phyloP scores from a whole-genome alignment of 345 rosid species.

The Atalantia buxifolia region DNA sequence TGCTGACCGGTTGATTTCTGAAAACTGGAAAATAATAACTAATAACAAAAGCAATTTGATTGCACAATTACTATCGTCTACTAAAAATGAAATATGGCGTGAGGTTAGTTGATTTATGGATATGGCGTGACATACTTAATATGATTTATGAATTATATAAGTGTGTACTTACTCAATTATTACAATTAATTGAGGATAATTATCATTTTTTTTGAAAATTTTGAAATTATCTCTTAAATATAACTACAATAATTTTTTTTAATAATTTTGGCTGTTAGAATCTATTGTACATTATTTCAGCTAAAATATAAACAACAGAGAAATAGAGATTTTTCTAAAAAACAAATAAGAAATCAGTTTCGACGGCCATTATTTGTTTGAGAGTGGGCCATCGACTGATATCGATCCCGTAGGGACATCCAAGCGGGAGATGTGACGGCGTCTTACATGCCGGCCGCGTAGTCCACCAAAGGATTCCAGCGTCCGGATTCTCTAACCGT shows the following conservation, averaged over 20 bases:
- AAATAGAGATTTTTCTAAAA: neutral
- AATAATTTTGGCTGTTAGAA: neutral
- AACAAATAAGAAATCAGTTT: too few species aligned
- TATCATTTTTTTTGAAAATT: too few species aligned
- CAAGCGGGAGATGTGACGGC: neutral
- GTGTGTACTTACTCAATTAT: too few species aligned
- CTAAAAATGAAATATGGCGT: neutral
- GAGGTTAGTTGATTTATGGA: neutral
- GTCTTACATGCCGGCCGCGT: neutral
- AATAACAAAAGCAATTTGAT: neutral
- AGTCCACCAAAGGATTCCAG: neutral
- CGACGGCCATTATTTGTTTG: neutral
- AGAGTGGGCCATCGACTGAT: neutral
- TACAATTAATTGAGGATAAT: too few species aligned
- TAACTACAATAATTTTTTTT: too few species aligned
- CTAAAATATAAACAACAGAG: neutral
- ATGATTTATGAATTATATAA: neutral
- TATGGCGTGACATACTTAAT: neutral
- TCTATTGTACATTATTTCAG: neutral
- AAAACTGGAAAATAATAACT: neutral
- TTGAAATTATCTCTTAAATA: neutral
- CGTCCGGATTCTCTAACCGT: neutral
- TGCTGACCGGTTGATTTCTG: too few species aligned
- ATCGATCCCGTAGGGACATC: too few species aligned
- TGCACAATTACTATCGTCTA: neutral